Evolutionary conservation across 1,284 basidiomycete species (phyloP), one percentile per base, ranked within the genome.

Genomic region (Albatrellus sp.): DNA sequence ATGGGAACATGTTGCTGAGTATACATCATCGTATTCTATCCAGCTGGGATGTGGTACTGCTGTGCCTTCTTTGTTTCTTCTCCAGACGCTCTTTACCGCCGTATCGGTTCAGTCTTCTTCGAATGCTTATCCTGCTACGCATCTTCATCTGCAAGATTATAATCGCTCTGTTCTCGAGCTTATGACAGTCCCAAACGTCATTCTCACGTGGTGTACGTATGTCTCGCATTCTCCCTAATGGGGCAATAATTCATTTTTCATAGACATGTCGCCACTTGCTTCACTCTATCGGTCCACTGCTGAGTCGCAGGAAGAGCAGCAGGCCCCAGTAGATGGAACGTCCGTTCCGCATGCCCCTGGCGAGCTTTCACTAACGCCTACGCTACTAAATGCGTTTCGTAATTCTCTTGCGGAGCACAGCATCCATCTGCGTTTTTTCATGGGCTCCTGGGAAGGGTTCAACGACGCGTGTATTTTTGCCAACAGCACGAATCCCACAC

Each of bases 1-100:
- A 13, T 34, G 12, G 29, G 37, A 20, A 34, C 17, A 29, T 17
- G 37, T 43, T 39, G 29, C 19, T 56, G 45, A 13, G 31, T 30
- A 34, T 2, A 44, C 5, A 24, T n/a, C 37, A 38, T 31, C 42
- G 24, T 2, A 17, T 36, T 19, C 14, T 19, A 20, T n/a, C 2
- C 47, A 93, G 88, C 61, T 97, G 42, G 94, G 94, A 0, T 98
- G 94, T 57, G 94, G 94, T 5, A 97, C 94, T 0, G 87, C 85
- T 0, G 60, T 96, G 0, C 93, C 94, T 0, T 78, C 83, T 0
- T 64, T 90, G 5, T 89, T 78, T 53, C 61, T 93, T 40, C 66
- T 96, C 0, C 67, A 71, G 8, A 62, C 70, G 29, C 56, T 93
- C 5, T 75, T 94, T 40, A 62, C 65, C 2, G 56, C 55, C 8